Evolutionary conservation across 139 green algal genomes (phyloP).

Genomic region (Astrephomene gubernaculifera): DNA sequence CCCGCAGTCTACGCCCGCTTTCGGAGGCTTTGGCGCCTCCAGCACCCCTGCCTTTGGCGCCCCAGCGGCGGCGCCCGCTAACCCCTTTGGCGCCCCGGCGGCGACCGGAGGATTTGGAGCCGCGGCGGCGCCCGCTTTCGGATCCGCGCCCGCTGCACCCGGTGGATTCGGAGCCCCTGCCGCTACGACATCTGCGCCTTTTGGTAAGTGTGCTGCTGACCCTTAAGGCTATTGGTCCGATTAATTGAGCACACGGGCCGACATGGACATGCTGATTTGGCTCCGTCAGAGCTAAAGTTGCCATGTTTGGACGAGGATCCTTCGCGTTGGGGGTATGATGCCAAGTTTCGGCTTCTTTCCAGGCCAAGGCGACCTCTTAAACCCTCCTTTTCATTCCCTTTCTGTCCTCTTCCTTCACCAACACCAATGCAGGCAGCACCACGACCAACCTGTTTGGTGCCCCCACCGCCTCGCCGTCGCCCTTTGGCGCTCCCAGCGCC

Average conservation of each 20-base stretch:
- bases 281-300: no score
- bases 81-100: conserved; percentile 49
- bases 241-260: no score
- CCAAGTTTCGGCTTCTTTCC: no score
- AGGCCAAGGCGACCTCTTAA: no score
- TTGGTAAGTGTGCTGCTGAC: no score
- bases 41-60: conserved; percentile 62
- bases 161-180: conserved; percentile 49
- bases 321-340: no score
- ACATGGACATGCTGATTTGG: no score
- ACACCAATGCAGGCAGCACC: conserved; percentile 17
- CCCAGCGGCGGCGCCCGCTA: conserved; percentile 10
- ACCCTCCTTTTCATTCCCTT: no score
- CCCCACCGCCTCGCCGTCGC: conserved; percentile 20
- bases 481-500: conserved; percentile 45
- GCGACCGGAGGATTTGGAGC: conserved; percentile 53
- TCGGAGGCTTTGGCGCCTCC: conserved; percentile 60
- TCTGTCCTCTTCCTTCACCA: no score
- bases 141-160: conserved; percentile 18
- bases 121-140: conserved; percentile 46
- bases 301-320: no score
- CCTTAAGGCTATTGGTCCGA: no score
- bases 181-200: neutral
- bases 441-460: conserved; percentile 23
- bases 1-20: conserved; percentile 47